These are phyloP conservation scores for Ascocoryne sarcoides DNA, from an alignment of 2,329 filamentous ascomycete species.

Conservation along the genomic window DNA sequence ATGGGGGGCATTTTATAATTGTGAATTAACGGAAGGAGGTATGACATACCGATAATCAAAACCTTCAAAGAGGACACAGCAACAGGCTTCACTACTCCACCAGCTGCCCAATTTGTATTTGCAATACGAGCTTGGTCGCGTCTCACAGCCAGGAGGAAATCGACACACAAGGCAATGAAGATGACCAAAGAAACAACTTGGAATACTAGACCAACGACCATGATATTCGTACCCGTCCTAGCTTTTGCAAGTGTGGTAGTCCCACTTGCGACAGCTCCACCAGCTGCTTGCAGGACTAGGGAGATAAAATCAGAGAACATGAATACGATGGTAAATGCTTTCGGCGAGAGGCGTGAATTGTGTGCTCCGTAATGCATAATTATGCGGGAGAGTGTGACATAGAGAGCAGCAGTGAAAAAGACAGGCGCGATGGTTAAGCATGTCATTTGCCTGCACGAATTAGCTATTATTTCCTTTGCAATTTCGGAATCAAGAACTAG, in stretches of 20 bases:
- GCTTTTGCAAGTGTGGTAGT: slow-evolving; percentile 27
- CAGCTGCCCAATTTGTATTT: neutral
- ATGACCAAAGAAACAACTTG: slow-evolving; percentile 28
- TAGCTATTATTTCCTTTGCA: neutral
- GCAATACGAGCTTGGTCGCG: slow-evolving; percentile 1
- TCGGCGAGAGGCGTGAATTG: slow-evolving; percentile 34
- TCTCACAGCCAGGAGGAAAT: slow-evolving; percentile 14
- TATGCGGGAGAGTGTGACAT: slow-evolving; percentile 47
- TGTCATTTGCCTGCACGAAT: slow-evolving; percentile 40
- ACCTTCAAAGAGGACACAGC: slow-evolving; percentile 1
- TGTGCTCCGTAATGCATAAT: slow-evolving; percentile 36
- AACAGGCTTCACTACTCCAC: neutral
- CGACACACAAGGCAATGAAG: slow-evolving; percentile 17
- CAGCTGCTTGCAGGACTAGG: slow-evolving; percentile 48
- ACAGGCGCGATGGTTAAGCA: slow-evolving; percentile 34
- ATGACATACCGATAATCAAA: slow-evolving; percentile 1
- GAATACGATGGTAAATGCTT: slow-evolving; percentile 38
- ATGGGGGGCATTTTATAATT: too few species aligned
- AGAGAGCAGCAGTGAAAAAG: slow-evolving; percentile 52
- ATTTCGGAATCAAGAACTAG: neutral
- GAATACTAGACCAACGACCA: slow-evolving; percentile 32
- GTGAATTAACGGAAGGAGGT: neutral
- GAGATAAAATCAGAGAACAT: slow-evolving; percentile 45
- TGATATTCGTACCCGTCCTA: slow-evolving; percentile 23
- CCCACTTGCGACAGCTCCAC: slow-evolving; percentile 44